Evolutionary conservation across 768 basidiomycete genomes (phyloP).

Genomic region (Boletus coccyginus): DNA sequence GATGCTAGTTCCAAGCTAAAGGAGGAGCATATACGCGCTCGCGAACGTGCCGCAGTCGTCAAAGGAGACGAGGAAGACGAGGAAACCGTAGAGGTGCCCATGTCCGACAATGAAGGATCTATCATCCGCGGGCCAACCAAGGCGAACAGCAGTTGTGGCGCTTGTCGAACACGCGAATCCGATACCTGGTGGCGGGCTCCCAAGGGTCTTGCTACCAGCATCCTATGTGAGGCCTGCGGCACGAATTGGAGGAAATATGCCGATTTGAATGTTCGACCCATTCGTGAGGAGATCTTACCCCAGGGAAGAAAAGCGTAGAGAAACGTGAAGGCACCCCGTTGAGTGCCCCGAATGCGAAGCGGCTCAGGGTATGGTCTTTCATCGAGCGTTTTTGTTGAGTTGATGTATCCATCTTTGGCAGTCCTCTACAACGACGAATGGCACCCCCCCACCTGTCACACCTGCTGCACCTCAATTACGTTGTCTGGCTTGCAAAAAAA

Average conservation of each 20-base stretch:
- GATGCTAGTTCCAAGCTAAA: conserved; percentile 56
- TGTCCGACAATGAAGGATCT: conserved; percentile 74
- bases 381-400: background rate
- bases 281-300: conserved; percentile 63
- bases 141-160: conserved; percentile 65
- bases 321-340: conserved; percentile 64
- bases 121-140: conserved; percentile 57
- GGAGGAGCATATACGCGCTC: conserved; percentile 61
- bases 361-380: conserved; percentile 50
- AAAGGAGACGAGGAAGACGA: conserved; percentile 25
- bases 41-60: conserved; percentile 33
- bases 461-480: conserved; percentile 58
- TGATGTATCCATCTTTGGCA: conserved; percentile 4
- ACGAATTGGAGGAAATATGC: conserved; percentile 93
- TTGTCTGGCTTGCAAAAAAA: conserved; percentile 73
- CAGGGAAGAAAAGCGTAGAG: conserved; percentile 41
- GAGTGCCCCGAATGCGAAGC: conserved; percentile 53
- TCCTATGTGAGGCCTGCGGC: conserved; percentile 85
- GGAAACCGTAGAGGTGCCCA: conserved; percentile 31
- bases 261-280: conserved; percentile 72
- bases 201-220: conserved; percentile 70
- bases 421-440: conserved; percentile 42
- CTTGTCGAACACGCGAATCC: conserved; percentile 80
- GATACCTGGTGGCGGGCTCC: conserved; percentile 90
- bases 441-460: conserved; percentile 60